phyloP scores from a whole-genome alignment of 768 basidiomycete genomes.

The Leccinum rimulosum region DNA sequence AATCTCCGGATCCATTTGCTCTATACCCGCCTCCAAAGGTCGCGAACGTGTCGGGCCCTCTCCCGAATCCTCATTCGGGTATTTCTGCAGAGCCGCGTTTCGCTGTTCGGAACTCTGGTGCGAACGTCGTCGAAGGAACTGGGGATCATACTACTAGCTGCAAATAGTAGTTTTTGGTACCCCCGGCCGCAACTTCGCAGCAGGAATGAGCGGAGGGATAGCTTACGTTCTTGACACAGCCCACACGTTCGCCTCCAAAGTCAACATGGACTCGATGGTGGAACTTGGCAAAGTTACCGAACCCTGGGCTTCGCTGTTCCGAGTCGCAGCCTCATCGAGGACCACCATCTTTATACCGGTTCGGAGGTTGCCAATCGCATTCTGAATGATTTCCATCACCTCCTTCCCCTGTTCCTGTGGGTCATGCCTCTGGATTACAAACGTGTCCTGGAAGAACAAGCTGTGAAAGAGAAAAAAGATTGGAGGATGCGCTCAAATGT shows the following conservation, averaged over 20 bases:
- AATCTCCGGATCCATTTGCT: conserved; percentile 30
- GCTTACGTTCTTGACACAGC: conserved; percentile 97
- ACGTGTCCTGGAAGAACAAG: conserved; percentile 87
- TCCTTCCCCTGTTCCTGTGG: conserved; percentile 91
- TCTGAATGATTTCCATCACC: conserved; percentile 92
- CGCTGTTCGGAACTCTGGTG: conserved; percentile 96
- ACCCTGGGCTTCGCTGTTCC: conserved; percentile 81
- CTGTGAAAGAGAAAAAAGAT: conserved; percentile 80
- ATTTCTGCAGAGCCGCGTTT: conserved; percentile 98
- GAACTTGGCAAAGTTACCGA: conserved; percentile 93
- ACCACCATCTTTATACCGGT: conserved; percentile 97
- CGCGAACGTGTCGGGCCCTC: neutral
- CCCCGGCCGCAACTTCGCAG: conserved; percentile 97
- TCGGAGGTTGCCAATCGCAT: conserved; percentile 94
- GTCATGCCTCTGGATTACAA: conserved; percentile 99
- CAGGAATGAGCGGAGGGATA: conserved; percentile 99
- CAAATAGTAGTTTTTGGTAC: conserved; percentile 95
- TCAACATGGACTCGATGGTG: conserved; percentile 98
- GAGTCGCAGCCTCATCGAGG: conserved; percentile 92
- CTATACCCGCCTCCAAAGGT: conserved; percentile 18
- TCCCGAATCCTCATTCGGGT: conserved; percentile 25
- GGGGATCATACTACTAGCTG: conserved; percentile 98
- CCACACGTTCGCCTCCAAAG: conserved; percentile 90
- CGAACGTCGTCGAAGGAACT: conserved; percentile 91
- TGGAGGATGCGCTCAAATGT: conserved; percentile 75